Base-by-base conservation (phyloP, 352 stramenopile genomes). In the Elongisporangium undulatum region DNA sequence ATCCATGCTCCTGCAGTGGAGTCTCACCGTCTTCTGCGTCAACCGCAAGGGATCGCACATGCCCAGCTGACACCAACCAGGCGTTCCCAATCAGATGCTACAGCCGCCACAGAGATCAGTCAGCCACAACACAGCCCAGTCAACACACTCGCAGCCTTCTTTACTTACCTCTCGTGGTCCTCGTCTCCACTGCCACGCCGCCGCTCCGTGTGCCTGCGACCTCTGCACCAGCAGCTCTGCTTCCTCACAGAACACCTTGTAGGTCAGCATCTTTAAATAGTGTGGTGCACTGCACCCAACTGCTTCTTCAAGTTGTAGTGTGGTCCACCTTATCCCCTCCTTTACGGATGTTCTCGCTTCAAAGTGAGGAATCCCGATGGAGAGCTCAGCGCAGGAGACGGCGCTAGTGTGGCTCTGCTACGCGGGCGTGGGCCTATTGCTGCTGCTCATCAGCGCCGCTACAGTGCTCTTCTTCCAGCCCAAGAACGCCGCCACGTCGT, bases 401-500 rank as follows among this genome's bases (percentile, higher is more conserved):
- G 51, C 73, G 45, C 64, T 84, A 53, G 61, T 83, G 51, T 93
- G 84, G 82, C 38, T 85, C 22, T 66, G 88, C 55, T 93, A 91
- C 66, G 76, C 74, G 20, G 75, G 71, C 55, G 76, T 91, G 45
- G 82, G 69, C 23, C 51, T 89, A 10, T 52, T 79, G 49, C 74
- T 93, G 50, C 69, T 93, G 29, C 57, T 75, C 2, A 49, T 86
- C 12, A 91, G 81, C 63, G 54, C 64, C 9, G 68, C 64, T 24
- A 26, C 90, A 41, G 79, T 91, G 51, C 63, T 87, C 23, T 90
- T 76, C 62, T 83, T 79, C 49, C 84, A 93, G 56, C 84, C 84
- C 17, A 74, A 75, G 41, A 68, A 77, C 55, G 71, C 68, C n/a
- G 64, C 71, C 9, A 76, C 78, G 8, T 75, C 82, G 6, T 77